Base-by-base conservation (phyloP, 306 rosid species). In the Leucaena leucocephala region DNA sequence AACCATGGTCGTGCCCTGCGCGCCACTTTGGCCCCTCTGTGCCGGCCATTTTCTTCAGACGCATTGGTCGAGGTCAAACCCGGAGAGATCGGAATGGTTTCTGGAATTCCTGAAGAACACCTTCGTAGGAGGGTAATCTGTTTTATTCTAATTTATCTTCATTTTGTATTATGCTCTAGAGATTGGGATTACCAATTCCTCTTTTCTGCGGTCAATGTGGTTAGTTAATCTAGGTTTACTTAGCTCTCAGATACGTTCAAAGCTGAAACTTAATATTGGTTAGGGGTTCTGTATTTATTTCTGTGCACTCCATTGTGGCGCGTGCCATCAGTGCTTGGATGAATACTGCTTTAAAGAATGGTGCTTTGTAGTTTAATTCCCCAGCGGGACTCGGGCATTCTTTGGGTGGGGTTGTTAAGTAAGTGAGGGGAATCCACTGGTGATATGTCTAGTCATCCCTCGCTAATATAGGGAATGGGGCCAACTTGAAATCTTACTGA, bases 91-190 rank as follows among this genome's bases (percentile, higher is more conserved):
- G 97, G 98, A 43, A 54, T 80, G 77, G 97, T 92, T 76, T 85
- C 98, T 50, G 97, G 98, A 75, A 91, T 94, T 76, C 98, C 98
- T 22, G 87, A 92, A 3, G 97, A 94, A 39, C 98, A 94, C 70
- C 97, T 89, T 75, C 89, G 82, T 83, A 76, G 97, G 59, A 86
- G 86, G 93, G 97, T 95, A 42, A 35, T 44, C 6, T 42, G 12
- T 46, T 42, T 68, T 58, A 6, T 2, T 66, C 7, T 8, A 8
- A 3, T 19, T 50, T 46, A 48, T 42, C 35, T n/a, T 40, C 49
- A 27, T 50, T 40, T 19, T 40, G 75, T 74, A 22, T n/a, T 16
- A 6, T 33, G 4, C 44, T 63, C 65, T 65, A 13, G 48, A 35
- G 71, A 69, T 58, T 42, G 39, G 61, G 36, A 50, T 63, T 79